Evolutionary conservation across 2,329 filamentous ascomycete genomes (phyloP), one percentile per base, ranked within the genome.

Genomic region (Rutstroemia sp.): DNA sequence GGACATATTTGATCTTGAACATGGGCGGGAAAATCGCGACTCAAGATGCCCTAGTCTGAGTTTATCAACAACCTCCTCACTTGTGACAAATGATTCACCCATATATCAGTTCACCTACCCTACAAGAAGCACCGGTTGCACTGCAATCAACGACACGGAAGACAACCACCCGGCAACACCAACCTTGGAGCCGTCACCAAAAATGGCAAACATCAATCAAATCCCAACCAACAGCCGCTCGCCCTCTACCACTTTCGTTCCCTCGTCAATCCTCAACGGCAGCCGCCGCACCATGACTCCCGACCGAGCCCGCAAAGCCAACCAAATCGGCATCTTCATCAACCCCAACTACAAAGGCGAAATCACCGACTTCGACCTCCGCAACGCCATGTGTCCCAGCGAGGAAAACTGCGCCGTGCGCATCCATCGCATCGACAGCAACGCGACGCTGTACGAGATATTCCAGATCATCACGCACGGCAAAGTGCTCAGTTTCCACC

Each of bases 281-380:
- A 17, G 12, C 6, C 16, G 36, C 9, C 53, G 53, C 5, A 4
- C 16, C 2, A 4, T 45, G 17, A 34, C 12, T 16, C 17, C 46
- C 25, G 38, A 55, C 2, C 46, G 27, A 40, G 12, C 39, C 12
- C 53, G 46, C 19, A 55, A 46, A 49, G 46, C 45, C 14, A 39
- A 10, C 4, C 16, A 51, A 38, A n/a, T 52, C 9, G 48, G 54
- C 12, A 9, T 52, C 27, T 3, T 12, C 21, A 12, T 27, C 4
- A 57, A 56, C 34, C 54, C 50, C 2, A 54, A 60, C 25, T 60
- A 59, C 39, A 51, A 57, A 45, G 54, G 53, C 8, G 50, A 57
- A 8, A 21, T 57, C 17, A 57, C 48, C 16, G 38, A 38, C 14
- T 51, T 48, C 25, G 40, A 49, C 16, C 25, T 59, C 1, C 36